These are phyloP conservation scores for Metarhizium brunneum DNA, from an alignment of 2,329 filamentous ascomycete genomes.

Conservation along the genomic window DNA sequence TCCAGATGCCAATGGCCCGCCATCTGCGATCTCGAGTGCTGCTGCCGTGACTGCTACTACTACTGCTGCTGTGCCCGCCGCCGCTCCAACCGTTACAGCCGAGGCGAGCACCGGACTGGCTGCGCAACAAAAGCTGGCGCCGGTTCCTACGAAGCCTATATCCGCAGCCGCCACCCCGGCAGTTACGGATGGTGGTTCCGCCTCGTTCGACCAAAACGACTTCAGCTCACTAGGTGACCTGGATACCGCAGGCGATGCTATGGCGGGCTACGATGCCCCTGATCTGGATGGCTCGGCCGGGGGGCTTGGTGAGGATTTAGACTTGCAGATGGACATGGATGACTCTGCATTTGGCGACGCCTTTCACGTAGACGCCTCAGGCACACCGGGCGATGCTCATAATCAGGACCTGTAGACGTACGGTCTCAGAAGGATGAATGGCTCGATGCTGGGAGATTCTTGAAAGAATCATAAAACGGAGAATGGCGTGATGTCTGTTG, in stretches of 20 bases:
- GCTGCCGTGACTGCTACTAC: not conserved
- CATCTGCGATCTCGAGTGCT: not conserved
- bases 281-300: slow-evolving; percentile 34
- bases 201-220: slow-evolving; percentile 45
- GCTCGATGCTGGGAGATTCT: not conserved
- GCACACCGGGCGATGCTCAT: slow-evolving; percentile 26
- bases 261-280: slow-evolving; percentile 56
- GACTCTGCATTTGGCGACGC: slow-evolving; percentile 79
- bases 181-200: slow-evolving; percentile 30
- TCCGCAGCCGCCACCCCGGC: slow-evolving; percentile 37
- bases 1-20: slow-evolving; percentile 22
- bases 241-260: slow-evolving; percentile 62
- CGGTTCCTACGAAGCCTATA: slow-evolving; percentile 23
- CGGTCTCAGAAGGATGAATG: slow-evolving; percentile 2
- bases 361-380: slow-evolving; percentile 51
- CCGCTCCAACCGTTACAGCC: not conserved
- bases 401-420: slow-evolving; percentile 22
- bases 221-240: slow-evolving; percentile 56
- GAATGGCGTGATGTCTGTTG: not conserved
- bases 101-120: not conserved
- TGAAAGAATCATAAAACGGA: not conserved
- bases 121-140: slow-evolving; percentile 12
- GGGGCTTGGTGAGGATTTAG: slow-evolving; percentile 45
- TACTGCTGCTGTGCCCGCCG: not conserved
- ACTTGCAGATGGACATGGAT: slow-evolving; percentile 59